Base-by-base conservation (phyloP, 2,329 filamentous ascomycete genomes). In the Cordyceps tenuipes region DNA sequence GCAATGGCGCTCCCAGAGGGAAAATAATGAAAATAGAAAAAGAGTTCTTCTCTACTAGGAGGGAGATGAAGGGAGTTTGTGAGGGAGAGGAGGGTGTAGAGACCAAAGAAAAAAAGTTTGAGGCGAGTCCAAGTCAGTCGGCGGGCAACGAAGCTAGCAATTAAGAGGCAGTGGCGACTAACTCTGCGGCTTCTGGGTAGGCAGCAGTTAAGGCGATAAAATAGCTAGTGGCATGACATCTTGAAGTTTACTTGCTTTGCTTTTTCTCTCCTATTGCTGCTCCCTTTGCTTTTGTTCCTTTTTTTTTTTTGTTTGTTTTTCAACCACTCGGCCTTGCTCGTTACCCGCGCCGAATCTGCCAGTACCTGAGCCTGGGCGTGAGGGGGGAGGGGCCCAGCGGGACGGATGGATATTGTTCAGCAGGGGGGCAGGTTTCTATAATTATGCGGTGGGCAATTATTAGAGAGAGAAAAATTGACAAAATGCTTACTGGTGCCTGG, bases 31-130 rank as follows among this genome's bases (percentile, higher is more conserved):
- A 29, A 43, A 49, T 29, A 34, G 46, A 15, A 48, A 15, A 44
- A 44, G 46, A n/a, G 12, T 23, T 23, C 8, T 29, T n/a, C 15
- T 23, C 31, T 41, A 29, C 5, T n/a, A 39, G 19, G 51, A 53
- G 12, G 19, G 51, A 53, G 12, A 19, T 15, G 41, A 43, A 43
- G 41, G 1, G 44, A 39, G 23, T 54, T 26, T 55, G 41, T 7
- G 44, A 48, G 44, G 54, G 23, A 44, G 39, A 44, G 36, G 39
- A 34, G 36, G n/a, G 34, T 51, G 47, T 19, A 50, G 26, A 46
- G 52, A 15, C 29, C 39, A 43, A 46, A 46, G 46, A 51, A 58
- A 55, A 51, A 58, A 58, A 51, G 47, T 44, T 51, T 58, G 56
- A 58, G 26, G 56, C 47, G 44, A 21, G 29, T 31, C 29, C 54